These are phyloP conservation scores for Meyerozyma carpophila DNA, from an alignment of 1,139 yeast genomes.

Conservation along the genomic window DNA sequence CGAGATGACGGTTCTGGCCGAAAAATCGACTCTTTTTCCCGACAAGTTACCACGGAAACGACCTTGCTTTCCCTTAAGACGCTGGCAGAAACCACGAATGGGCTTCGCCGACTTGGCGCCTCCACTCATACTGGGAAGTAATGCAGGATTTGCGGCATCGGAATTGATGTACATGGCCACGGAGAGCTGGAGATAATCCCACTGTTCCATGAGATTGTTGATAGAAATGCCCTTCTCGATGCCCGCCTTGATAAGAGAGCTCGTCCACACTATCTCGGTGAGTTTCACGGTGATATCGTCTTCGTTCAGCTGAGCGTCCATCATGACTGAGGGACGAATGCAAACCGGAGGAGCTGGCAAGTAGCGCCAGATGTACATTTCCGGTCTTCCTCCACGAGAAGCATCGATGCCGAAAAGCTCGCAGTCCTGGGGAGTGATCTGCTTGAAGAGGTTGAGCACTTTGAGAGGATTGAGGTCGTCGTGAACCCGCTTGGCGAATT, in stretches of 20 bases:
- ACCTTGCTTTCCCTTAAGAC: conserved; percentile 98
- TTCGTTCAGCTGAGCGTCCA: conserved; percentile 94
- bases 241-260: conserved; percentile 88
- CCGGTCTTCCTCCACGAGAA: conserved; percentile 86
- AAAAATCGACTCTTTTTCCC: conserved; percentile 98
- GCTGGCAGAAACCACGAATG: conserved; percentile 93
- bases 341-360: conserved; percentile 99
- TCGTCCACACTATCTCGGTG: conserved; percentile 95
- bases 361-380: conserved; percentile 94
- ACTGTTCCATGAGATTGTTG: conserved; percentile 92
- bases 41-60: conserved; percentile 96
- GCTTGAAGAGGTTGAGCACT: conserved; percentile 81
- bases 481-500: conserved; percentile 78
- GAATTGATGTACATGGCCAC: conserved; percentile 97
- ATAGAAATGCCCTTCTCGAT: conserved; percentile 91
- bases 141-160: conserved; percentile 84
- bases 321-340: conserved; percentile 92
- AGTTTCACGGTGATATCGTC: conserved; percentile 95
- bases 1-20: conserved; percentile 96
- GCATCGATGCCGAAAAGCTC: conserved; percentile 90
- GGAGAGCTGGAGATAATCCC: conserved; percentile 94
- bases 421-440: conserved; percentile 80
- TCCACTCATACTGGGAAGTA: conserved; percentile 57
- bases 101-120: conserved; percentile 64
- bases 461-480: conserved; percentile 94